phyloP scores from a whole-genome alignment of 1,284 basidiomycete genomes.

The Cryptococcus wingfieldii region DNA sequence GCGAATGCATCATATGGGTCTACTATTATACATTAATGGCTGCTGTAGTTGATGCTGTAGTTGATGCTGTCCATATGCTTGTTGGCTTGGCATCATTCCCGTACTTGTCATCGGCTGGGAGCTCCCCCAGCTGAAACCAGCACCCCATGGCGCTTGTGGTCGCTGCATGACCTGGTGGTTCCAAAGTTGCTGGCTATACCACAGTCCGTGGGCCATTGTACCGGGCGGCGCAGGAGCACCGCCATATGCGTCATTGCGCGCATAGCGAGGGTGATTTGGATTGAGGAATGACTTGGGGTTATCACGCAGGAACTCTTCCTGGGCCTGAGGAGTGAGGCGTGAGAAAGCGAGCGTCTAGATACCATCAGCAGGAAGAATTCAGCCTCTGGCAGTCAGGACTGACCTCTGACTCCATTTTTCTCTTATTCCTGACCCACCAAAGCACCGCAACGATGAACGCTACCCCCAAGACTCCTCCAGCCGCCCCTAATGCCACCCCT shows the following conservation, averaged over 20 bases:
- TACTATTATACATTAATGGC: no score
- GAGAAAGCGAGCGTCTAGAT: constrained; percentile 36
- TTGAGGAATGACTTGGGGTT: constrained; percentile 38
- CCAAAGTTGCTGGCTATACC: constrained; percentile 25
- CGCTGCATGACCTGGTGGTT: constrained; percentile 9
- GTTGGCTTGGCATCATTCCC: no score
- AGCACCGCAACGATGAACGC: constrained; percentile 22
- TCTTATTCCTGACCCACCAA: constrained; percentile 28
- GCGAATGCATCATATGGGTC: no score
- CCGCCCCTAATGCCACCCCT: constrained; percentile 32
- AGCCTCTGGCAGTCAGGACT: constrained; percentile 2
- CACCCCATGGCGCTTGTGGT: neutral
- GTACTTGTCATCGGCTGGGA: neutral
- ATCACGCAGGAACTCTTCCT: constrained; percentile 33
- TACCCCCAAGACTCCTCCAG: constrained; percentile 28
- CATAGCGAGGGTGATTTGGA: constrained; percentile 14
- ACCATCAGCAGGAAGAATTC: neutral
- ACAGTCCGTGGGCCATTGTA: constrained; percentile 20
- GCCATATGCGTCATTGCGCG: neutral
- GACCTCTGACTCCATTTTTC: constrained; percentile 32
- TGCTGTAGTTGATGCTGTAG: no score
- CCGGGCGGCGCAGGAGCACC: constrained; percentile 21
- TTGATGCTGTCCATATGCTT: no score
- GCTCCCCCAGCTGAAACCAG: neutral
- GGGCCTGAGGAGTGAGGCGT: constrained; percentile 32